Conservation (phyloP, 192 early-diverging fungal species). For the Coemansia nantahalensis region DNA sequence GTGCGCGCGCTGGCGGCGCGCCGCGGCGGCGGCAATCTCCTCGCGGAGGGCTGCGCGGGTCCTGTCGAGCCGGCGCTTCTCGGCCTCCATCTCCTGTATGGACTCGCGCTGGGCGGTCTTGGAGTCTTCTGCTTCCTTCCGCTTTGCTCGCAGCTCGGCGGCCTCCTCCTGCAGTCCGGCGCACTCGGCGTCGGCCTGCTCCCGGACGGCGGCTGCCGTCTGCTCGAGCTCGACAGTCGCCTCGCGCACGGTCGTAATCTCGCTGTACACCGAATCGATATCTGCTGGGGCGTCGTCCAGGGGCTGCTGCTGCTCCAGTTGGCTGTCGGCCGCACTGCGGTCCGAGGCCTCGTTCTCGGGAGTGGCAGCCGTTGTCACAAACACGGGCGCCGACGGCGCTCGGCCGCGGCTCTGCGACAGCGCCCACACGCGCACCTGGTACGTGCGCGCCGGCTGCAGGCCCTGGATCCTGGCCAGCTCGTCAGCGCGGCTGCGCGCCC, state of each 20-base stretch:
- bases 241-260: conserved; percentile 16
- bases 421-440: conserved; percentile 44
- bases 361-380: conserved; percentile 28
- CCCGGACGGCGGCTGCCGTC: conserved; percentile 13
- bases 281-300: conserved; percentile 6
- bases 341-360: conserved; percentile 1
- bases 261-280: conserved; percentile 8
- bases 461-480: conserved; percentile 12
- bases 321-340: not conserved
- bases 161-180: conserved; percentile 22
- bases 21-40: conserved; percentile 19
- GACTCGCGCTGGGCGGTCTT: conserved; percentile 21
- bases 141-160: conserved; percentile 18
- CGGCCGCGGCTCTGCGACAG: conserved; percentile 38
- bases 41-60: conserved; percentile 18
- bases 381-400: conserved; percentile 30
- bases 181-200: conserved; percentile 25
- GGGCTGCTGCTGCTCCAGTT: not conserved
- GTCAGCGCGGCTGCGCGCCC: conserved; percentile 6
- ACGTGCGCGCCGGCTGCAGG: conserved; percentile 22
- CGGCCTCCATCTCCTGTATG: conserved; percentile 36
- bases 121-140: conserved; percentile 29
- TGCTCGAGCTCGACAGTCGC: conserved; percentile 9
- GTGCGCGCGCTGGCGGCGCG: conserved; percentile 25
- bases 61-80: conserved; percentile 38